Percentiles rank a stretch among this genome's conserved stretches.
phyloP scores from a whole-genome alignment of 1,139 yeast genomes.

The Lodderomyces metapsilosis region DNA sequence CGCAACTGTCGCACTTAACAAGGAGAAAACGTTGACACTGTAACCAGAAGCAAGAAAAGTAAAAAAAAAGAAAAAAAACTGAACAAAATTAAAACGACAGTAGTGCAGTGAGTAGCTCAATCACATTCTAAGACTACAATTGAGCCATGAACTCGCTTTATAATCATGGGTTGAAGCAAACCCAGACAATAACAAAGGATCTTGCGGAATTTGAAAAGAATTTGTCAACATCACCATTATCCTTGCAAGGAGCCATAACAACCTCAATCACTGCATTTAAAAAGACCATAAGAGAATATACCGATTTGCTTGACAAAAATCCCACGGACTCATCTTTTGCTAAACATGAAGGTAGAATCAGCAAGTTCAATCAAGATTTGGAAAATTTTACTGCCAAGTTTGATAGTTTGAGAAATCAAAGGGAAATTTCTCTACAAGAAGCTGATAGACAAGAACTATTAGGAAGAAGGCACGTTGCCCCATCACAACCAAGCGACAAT shows the following conservation, averaged over 20 bases:
- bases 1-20: too few relatives aligned
- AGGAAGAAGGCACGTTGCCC: constrained; percentile 45
- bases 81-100: too few relatives aligned
- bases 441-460: constrained; percentile 58
- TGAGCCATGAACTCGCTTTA: constrained; percentile 68
- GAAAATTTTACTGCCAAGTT: constrained; percentile 57
- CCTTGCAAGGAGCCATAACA: constrained; percentile 79
- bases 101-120: too few relatives aligned
- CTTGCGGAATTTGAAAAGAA: constrained; percentile 64
- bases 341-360: constrained; percentile 65
- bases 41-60: not conserved
- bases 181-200: constrained; percentile 69
- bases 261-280: constrained; percentile 75
- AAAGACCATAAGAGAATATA: constrained; percentile 77
- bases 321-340: constrained; percentile 52
- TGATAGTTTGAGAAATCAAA: constrained; percentile 57
- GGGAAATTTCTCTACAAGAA: constrained; percentile 60
- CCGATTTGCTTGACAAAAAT: constrained; percentile 62
- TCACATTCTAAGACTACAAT: too few relatives aligned
- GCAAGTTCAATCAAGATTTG: constrained; percentile 60
- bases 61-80: constrained; percentile 4
- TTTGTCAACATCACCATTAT: constrained; percentile 66
- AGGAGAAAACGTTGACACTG: too few relatives aligned
- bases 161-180: constrained; percentile 87
- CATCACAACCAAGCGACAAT: constrained; percentile 45